Percentiles rank a stretch among this genome's conserved stretches.
These are phyloP conservation scores for Curvularia verruculosa DNA, from an alignment of 2,329 filamentous ascomycete species.

Conservation along the genomic window DNA sequence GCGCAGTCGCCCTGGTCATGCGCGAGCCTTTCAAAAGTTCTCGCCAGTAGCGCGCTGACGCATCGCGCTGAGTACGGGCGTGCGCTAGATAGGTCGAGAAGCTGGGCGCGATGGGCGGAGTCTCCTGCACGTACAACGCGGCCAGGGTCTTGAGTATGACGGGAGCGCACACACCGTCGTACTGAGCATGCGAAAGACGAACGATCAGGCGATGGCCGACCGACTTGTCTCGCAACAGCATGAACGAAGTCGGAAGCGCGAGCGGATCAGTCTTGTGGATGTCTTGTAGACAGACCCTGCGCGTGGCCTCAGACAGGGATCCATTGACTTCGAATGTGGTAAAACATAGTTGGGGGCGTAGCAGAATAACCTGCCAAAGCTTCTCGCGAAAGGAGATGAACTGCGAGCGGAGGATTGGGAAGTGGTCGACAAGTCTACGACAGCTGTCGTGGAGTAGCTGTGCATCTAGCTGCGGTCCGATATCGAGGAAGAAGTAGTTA, in stretches of 20 bases:
- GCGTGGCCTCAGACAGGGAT: slow-evolving; percentile 1
- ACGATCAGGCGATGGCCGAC: slow-evolving; percentile 9
- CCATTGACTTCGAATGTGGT: neutral
- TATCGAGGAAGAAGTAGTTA: slow-evolving; percentile 5
- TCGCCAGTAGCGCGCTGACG: too few species aligned
- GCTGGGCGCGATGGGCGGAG: neutral
- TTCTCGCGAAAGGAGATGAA: neutral
- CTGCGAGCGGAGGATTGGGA: neutral
- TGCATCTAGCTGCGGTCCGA: neutral
- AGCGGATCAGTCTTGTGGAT: neutral
- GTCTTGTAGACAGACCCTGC: slow-evolving; percentile 1
- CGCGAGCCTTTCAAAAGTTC: too few species aligned
- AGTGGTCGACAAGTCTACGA: neutral
- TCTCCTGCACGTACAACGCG: too few species aligned
- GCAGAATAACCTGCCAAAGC: slow-evolving; percentile 1
- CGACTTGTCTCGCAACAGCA: slow-evolving; percentile 2
- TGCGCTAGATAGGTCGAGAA: slow-evolving; percentile 3
- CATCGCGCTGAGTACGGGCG: slow-evolving; percentile 17
- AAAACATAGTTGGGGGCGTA: neutral
- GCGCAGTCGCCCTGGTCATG: too few species aligned
- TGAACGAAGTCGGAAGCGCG: slow-evolving; percentile 4
- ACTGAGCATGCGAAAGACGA: slow-evolving; percentile 25
- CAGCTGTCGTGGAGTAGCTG: neutral
- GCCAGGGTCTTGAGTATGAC: slow-evolving; percentile 8
- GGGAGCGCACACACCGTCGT: slow-evolving; percentile 19